phyloP scores from a whole-genome alignment of 345 rosid species.

The Gossypium arboreum region DNA sequence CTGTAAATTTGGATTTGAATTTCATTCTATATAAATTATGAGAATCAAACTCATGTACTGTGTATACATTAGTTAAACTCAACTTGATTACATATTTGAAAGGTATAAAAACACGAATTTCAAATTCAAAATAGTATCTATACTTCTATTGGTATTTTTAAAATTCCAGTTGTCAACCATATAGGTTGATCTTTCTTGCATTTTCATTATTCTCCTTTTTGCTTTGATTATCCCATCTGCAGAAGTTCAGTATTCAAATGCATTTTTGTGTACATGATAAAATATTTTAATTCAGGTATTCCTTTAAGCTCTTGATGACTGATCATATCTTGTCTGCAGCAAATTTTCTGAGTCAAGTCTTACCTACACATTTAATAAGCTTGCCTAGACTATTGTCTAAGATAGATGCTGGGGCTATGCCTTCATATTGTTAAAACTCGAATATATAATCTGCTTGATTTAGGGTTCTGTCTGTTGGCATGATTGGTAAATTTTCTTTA shows the following conservation, averaged over 20 bases:
- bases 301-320: neutral
- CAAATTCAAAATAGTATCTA: neutral
- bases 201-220: neutral
- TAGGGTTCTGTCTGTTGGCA: neutral
- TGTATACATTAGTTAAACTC: neutral
- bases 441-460: neutral
- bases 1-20: neutral
- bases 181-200: neutral
- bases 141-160: neutral
- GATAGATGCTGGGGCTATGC: neutral
- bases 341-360: neutral
- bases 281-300: neutral
- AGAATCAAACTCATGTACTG: neutral
- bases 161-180: neutral
- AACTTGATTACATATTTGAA: too few species aligned
- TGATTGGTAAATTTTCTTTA: neutral
- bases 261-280: neutral
- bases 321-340: neutral
- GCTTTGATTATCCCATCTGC: neutral
- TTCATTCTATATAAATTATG: neutral
- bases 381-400: neutral
- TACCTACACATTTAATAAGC: neutral
- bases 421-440: neutral
- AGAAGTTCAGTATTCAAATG: constrained; percentile 6
- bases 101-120: neutral